Conservation (phyloP, 768 basidiomycete genomes). For the Myochromella boudieri region DNA sequence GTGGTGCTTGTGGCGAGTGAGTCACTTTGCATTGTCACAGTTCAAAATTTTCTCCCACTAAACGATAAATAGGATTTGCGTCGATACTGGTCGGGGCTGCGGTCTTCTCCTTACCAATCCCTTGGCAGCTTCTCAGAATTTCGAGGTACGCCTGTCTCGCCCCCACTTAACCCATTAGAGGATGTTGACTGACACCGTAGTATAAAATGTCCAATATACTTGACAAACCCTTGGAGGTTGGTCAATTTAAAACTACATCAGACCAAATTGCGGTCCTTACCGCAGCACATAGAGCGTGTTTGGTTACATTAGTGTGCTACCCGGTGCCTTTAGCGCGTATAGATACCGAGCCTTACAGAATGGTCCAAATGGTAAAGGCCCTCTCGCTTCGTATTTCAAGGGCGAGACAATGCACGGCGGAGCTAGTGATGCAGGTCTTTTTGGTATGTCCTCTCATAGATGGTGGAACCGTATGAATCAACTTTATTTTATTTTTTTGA, state of each 20-base stretch:
- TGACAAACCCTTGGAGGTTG: constrained; percentile 90
- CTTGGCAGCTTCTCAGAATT: constrained; percentile 92
- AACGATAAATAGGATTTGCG: constrained; percentile 60
- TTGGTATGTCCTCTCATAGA: constrained; percentile 41
- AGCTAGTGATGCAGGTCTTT: constrained; percentile 62
- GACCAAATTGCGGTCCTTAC: constrained; percentile 1
- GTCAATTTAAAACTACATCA: constrained; percentile 17
- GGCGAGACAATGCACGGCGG: constrained; percentile 85
- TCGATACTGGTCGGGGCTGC: constrained; percentile 76
- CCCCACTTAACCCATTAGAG: background rate
- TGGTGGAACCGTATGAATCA: background rate
- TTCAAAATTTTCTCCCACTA: constrained; percentile 1
- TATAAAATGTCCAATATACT: constrained; percentile 97
- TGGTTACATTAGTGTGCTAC: constrained; percentile 85
- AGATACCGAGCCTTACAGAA: constrained; percentile 87
- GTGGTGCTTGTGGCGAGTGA: constrained; percentile 95
- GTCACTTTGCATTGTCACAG: constrained; percentile 12
- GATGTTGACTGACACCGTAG: constrained; percentile 28
- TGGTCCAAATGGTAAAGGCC: constrained; percentile 85
- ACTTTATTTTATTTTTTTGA: background rate
- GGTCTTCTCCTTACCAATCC: constrained; percentile 70
- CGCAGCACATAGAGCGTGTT: constrained; percentile 60
- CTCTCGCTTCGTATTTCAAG: constrained; percentile 91
- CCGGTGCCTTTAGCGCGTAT: constrained; percentile 92
- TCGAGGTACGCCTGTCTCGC: constrained; percentile 52